These are phyloP conservation scores for Leucogyrophana mollusca DNA, from an alignment of 768 basidiomycete species.

Conservation along the genomic window DNA sequence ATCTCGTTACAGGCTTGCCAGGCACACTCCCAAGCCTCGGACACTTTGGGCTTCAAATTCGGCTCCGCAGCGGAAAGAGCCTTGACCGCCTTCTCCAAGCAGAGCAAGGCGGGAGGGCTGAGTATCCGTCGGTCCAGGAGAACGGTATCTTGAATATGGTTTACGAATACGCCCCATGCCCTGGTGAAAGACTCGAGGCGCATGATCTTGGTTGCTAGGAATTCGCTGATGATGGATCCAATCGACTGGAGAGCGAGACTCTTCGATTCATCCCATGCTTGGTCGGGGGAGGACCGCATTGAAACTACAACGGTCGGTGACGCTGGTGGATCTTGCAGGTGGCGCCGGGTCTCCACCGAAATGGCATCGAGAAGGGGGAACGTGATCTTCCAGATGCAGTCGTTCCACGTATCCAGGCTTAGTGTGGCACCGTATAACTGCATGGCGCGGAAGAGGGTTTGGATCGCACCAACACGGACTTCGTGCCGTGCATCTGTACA, in stretches of 20 bases:
- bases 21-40: slow-evolving; percentile 54
- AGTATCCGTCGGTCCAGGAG: slow-evolving; percentile 64
- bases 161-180: slow-evolving; percentile 76
- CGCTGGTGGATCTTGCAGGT: slow-evolving; percentile 13
- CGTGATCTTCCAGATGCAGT: slow-evolving; percentile 88
- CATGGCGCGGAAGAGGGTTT: slow-evolving; percentile 91
- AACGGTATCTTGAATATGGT: slow-evolving; percentile 69
- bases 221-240: slow-evolving; percentile 81
- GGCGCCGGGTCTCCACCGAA: slow-evolving; percentile 51
- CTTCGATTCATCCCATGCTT: slow-evolving; percentile 87
- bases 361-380: slow-evolving; percentile 82
- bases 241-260: slow-evolving; percentile 81
- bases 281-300: slow-evolving; percentile 19
- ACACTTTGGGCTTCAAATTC: slow-evolving; percentile 34
- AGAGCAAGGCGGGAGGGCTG: slow-evolving; percentile 82
- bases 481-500: slow-evolving; percentile 83
- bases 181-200: slow-evolving; percentile 64
- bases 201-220: slow-evolving; percentile 72
- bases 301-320: slow-evolving; percentile 4
- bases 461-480: slow-evolving; percentile 90
- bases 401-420: slow-evolving; percentile 80
- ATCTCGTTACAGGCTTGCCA: slow-evolving; percentile 74
- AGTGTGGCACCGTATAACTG: slow-evolving; percentile 91
- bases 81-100: slow-evolving; percentile 75
- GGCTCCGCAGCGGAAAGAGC: slow-evolving; percentile 42